Conservation (phyloP, 805 yeast species). For the Torulaspora maleeae region DNA sequence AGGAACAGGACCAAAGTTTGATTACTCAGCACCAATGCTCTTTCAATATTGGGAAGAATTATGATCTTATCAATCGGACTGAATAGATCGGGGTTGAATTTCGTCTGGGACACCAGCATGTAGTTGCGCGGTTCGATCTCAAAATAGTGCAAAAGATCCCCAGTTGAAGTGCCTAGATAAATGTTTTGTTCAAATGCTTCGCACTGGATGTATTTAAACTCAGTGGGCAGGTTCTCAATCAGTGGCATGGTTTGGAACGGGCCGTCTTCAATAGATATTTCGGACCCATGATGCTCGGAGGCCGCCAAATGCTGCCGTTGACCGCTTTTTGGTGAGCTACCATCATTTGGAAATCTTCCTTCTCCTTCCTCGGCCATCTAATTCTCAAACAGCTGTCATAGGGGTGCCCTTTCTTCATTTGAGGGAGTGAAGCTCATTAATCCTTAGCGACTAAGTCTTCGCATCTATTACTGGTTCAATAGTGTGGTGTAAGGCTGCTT, state of each 20-base stretch:
- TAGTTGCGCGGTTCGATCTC: conserved; percentile 33
- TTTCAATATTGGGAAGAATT: conserved; percentile 29
- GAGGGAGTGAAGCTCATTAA: not conserved
- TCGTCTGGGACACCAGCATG: conserved; percentile 31
- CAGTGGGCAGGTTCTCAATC: conserved; percentile 26
- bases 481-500: conserved; percentile 5
- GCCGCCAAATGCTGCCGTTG: not conserved
- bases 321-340: not conserved
- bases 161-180: conserved; percentile 31
- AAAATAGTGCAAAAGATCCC: conserved; percentile 34
- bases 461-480: not conserved
- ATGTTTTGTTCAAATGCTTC: conserved; percentile 32
- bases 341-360: not conserved
- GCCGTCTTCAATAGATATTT: conserved; percentile 12
- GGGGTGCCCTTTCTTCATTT: not conserved
- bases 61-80: conserved; percentile 24
- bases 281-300: not conserved
- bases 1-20: conserved; percentile 23
- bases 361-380: conserved; percentile 2
- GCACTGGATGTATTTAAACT: conserved; percentile 23
- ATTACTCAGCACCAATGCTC: conserved; percentile 28
- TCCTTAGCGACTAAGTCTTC: not conserved
- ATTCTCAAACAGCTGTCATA: not conserved
- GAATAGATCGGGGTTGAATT: conserved; percentile 19
- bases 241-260: conserved; percentile 23